phyloP scores from a whole-genome alignment of 345 rosid species.

The Corymbia maculata region DNA sequence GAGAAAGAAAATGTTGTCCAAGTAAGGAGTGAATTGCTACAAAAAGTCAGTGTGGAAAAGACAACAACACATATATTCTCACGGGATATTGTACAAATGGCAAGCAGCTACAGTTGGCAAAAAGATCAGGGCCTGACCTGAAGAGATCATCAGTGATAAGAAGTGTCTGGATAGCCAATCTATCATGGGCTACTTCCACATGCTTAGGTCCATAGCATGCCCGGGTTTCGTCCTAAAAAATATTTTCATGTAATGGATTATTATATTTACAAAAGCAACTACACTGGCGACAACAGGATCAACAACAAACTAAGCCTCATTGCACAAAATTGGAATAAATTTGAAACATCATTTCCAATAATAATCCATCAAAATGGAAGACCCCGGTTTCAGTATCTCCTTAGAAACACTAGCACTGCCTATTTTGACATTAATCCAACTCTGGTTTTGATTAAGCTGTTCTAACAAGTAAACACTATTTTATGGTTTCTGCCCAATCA shows the following conservation, averaged over 20 bases:
- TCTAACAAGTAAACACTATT: neutral
- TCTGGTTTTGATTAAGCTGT: neutral
- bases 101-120: neutral
- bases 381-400: neutral
- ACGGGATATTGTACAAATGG: neutral
- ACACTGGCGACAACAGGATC: neutral
- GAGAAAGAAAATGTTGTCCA: neutral
- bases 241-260: neutral
- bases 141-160: constrained; percentile 89
- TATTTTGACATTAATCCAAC: neutral
- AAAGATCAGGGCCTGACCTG: constrained; percentile 38
- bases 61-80: neutral
- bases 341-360: neutral
- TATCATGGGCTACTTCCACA: constrained; percentile 93
- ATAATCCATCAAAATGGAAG: neutral
- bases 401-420: neutral
- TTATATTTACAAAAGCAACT: neutral
- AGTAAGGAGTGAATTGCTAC: neutral
- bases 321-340: neutral
- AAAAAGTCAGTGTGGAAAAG: neutral
- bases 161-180: constrained; percentile 91
- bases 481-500: neutral
- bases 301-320: neutral
- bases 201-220: constrained; percentile 99
- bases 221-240: constrained; percentile 54